Conservation (phyloP, 305 asterid genomes). For the Fraxinus sp. region DNA sequence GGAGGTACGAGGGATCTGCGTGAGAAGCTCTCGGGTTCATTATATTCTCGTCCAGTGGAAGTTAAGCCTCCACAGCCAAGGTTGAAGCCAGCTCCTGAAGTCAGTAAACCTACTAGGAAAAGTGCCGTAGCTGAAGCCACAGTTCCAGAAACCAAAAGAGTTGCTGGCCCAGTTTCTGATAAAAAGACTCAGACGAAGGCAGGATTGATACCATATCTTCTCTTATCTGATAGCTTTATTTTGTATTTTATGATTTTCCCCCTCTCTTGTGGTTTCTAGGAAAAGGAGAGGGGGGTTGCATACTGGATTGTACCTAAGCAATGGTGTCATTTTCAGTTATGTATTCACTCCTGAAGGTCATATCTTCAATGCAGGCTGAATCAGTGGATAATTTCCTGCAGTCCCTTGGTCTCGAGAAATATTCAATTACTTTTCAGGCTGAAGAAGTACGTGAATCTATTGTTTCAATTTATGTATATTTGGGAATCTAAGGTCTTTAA, state of each 20-base stretch:
- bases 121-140: conserved; percentile 63
- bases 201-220: conserved; percentile 20
- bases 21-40: conserved; percentile 83
- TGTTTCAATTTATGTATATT: conserved; percentile 18
- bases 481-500: background rate
- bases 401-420: conserved; percentile 86
- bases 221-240: conserved; percentile 1
- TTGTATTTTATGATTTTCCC: background rate
- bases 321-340: background rate
- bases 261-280: background rate
- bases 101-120: conserved; percentile 58
- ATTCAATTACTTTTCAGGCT: conserved; percentile 88
- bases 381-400: conserved; percentile 75
- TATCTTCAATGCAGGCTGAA: conserved; percentile 57
- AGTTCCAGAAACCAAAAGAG: conserved; percentile 45
- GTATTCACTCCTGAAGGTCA: background rate
- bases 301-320: background rate
- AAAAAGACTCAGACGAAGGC: conserved; percentile 64
- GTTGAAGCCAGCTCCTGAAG: conserved; percentile 54
- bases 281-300: background rate
- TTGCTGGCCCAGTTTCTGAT: conserved; percentile 52
- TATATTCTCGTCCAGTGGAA: conserved; percentile 49
- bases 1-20: conserved; percentile 82
- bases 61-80: conserved; percentile 40
- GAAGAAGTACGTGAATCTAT: conserved; percentile 67